phyloP scores from a whole-genome alignment of 345 rosid genomes.

The Eutrema yunnanense region DNA sequence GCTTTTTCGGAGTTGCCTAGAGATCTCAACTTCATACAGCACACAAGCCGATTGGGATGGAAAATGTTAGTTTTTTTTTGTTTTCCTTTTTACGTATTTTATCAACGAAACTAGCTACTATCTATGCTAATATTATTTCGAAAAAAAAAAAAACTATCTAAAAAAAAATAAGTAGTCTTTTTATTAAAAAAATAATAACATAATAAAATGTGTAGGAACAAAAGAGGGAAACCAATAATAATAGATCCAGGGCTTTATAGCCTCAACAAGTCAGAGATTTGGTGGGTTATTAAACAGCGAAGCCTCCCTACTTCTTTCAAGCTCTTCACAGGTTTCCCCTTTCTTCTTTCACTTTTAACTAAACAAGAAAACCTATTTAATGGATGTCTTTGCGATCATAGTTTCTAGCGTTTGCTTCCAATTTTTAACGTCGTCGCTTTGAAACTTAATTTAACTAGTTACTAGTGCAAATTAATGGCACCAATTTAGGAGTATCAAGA shows the following conservation, averaged over 20 bases:
- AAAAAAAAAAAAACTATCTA: background rate
- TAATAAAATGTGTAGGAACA: slow-evolving; percentile 44
- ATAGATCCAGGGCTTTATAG: slow-evolving; percentile 87
- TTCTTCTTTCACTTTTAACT: background rate
- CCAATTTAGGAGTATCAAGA: too few species aligned
- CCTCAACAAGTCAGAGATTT: slow-evolving; percentile 71
- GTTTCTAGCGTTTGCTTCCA: background rate
- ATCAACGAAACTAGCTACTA: background rate
- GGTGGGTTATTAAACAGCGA: slow-evolving; percentile 74
- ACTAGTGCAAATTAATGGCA: too few species aligned
- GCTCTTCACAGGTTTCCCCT: slow-evolving; percentile 69
- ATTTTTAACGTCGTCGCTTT: background rate
- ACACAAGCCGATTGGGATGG: slow-evolving; percentile 79
- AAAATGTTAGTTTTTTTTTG: slow-evolving; percentile 48
- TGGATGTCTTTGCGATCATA: background rate
- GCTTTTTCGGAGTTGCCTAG: slow-evolving; percentile 78
- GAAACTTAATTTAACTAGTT: background rate
- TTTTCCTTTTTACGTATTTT: background rate
- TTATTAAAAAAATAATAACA: background rate
- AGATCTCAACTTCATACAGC: slow-evolving; percentile 87
- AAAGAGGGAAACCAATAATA: slow-evolving; percentile 78
- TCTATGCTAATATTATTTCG: background rate
- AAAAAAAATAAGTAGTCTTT: background rate
- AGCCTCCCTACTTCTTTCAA: slow-evolving; percentile 86
- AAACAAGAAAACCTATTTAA: background rate